Evolutionary conservation across 2,329 filamentous ascomycete species (phyloP).

Genomic region (Bipolaris gigantea): DNA sequence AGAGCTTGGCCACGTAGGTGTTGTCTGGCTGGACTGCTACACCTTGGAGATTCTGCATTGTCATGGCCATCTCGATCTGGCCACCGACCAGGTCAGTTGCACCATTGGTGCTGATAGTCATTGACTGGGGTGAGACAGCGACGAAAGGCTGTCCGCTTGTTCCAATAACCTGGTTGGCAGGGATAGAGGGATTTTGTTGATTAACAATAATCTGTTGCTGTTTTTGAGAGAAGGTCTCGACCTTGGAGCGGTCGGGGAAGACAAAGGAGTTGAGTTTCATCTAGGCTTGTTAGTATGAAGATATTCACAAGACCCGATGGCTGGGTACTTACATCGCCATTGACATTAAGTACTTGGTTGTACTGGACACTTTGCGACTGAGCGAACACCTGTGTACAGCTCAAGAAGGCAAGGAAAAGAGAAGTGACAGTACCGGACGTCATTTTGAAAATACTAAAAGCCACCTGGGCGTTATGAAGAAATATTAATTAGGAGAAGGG

Average conservation of each 20-base stretch:
- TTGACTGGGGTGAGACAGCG: constrained; percentile 36
- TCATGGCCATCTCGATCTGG: constrained; percentile 42
- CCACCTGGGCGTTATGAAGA: constrained; percentile 38
- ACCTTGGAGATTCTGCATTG: constrained; percentile 31
- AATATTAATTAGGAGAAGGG: constrained; percentile 10
- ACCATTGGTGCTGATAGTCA: constrained; percentile 43
- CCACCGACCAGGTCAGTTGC: constrained; percentile 42
- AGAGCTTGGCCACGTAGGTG: constrained; percentile 43
- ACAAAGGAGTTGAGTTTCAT: constrained; percentile 44
- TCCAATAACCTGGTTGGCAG: constrained; percentile 43
- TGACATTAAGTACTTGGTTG: constrained; percentile 46
- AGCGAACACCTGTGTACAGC: constrained; percentile 28
- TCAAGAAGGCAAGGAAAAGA: constrained; percentile 34
- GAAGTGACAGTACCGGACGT: constrained; percentile 44
- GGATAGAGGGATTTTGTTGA: constrained; percentile 41
- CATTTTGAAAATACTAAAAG: constrained; percentile 32
- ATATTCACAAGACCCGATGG: accelerated
- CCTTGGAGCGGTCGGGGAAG: constrained; percentile 42
- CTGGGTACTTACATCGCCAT: constrained; percentile 42
- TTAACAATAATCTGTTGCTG: constrained; percentile 47
- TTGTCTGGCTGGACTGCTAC: constrained; percentile 40
- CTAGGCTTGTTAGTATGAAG: constrained; percentile 22
- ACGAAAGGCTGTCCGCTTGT: constrained; percentile 44
- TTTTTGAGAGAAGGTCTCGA: constrained; percentile 45
- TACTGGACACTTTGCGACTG: constrained; percentile 36